Percentiles rank a stretch among this genome's conserved stretches.
Conservation (phyloP, 202 grass and related monocot genomes). For the Setaria viridis region DNA sequence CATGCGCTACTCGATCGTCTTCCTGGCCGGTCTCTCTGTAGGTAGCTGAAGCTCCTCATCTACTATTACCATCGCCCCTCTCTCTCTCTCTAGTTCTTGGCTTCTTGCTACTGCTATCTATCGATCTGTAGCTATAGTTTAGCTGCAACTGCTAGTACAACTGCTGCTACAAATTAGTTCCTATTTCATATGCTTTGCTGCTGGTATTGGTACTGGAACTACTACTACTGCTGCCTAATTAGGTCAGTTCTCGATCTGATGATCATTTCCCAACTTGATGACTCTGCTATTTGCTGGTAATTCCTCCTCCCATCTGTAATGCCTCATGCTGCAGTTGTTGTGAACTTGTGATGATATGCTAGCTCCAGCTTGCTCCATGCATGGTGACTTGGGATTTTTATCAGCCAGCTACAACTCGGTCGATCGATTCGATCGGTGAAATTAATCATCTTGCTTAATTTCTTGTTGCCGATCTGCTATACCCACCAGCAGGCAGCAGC, state of each 20-base stretch:
- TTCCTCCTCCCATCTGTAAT: neutral
- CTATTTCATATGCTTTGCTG: constrained; percentile 26
- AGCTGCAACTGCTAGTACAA: constrained; percentile 8
- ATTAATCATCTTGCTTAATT: neutral
- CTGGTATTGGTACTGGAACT: neutral
- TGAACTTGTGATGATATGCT: constrained; percentile 39
- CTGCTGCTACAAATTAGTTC: constrained; percentile 18
- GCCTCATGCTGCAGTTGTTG: neutral
- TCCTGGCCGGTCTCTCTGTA: neutral
- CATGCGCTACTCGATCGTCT: constrained; percentile 35
- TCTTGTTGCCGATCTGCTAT: neutral
- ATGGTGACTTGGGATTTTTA: constrained; percentile 12
- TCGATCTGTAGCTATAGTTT: constrained; percentile 8
- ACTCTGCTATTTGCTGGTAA: constrained; percentile 36
- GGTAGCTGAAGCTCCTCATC: constrained; percentile 23
- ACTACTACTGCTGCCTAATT: constrained; percentile 1
- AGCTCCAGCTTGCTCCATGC: constrained; percentile 21
- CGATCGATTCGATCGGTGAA: neutral
- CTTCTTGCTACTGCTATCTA: constrained; percentile 2
- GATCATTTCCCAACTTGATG: constrained; percentile 22
- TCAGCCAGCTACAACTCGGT: neutral
- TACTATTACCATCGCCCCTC: neutral
- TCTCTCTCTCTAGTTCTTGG: neutral
- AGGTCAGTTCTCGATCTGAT: constrained; percentile 37
- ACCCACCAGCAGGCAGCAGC: no score